Evolutionary conservation across 257 asterid genomes (phyloP).

Genomic region (Voacanga thouarsii): DNA sequence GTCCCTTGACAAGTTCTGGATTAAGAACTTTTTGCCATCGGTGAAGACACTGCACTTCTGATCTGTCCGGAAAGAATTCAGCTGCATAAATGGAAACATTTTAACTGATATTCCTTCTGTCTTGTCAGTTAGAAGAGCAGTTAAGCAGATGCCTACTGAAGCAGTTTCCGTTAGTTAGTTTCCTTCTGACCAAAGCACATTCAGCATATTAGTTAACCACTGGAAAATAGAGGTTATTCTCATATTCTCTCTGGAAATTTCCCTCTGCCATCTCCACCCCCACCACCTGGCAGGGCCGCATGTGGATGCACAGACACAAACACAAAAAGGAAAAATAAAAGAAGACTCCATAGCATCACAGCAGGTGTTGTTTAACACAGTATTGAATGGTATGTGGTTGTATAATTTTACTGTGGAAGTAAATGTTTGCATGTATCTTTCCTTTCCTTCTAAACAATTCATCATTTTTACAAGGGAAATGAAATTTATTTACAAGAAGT

Average conservation of each 20-base stretch:
- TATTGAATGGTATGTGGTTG: background rate
- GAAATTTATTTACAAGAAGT: background rate
- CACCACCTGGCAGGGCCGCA: background rate
- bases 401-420: background rate
- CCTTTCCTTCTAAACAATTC: background rate
- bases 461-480: background rate
- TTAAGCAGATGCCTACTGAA: background rate
- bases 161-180: background rate
- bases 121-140: background rate
- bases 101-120: background rate
- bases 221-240: background rate
- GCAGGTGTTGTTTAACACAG: background rate
- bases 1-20: slow-evolving; percentile 99
- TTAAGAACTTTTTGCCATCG: slow-evolving; percentile 99
- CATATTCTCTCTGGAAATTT: background rate
- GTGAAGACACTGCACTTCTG: slow-evolving; percentile 99
- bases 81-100: slow-evolving; percentile 47
- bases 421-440: background rate
- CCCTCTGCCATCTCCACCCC: background rate
- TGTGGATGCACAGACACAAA: background rate
- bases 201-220: background rate
- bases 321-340: background rate
- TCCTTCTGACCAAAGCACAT: background rate
- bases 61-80: slow-evolving; percentile 93
- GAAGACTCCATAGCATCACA: background rate